phyloP scores from a whole-genome alignment of 148 eudicot genomes.

The Tetragonia tetragonoides region DNA sequence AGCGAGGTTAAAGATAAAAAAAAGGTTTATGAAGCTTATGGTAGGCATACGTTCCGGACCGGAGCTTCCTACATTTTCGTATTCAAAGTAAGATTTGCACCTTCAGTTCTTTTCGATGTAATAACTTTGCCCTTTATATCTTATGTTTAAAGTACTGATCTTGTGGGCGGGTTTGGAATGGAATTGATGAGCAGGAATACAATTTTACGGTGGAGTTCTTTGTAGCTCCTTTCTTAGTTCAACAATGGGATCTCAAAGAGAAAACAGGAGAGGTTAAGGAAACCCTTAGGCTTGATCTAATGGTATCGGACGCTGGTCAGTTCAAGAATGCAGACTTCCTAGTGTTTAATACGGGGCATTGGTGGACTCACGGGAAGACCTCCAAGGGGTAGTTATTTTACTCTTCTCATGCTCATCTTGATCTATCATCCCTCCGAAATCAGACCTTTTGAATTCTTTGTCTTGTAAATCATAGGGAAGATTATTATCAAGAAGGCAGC shows the following conservation, averaged over 20 bases:
- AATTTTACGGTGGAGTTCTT: conserved; percentile 78
- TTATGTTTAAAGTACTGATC: background rate
- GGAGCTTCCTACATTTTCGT: conserved; percentile 86
- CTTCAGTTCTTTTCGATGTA: background rate
- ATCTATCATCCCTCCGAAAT: background rate
- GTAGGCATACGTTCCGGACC: conserved; percentile 58
- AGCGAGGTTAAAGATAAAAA: conserved; percentile 60
- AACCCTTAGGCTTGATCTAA: conserved; percentile 80
- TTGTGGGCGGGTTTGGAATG: background rate
- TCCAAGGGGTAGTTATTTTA: conserved; percentile 58
- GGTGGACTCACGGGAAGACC: conserved; percentile 98
- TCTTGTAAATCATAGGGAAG: conserved; percentile 45
- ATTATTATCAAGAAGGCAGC: conserved; percentile 93
- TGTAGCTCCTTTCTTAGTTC: conserved; percentile 87
- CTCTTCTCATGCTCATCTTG: background rate
- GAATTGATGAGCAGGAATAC: conserved; percentile 53
- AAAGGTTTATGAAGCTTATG: conserved; percentile 79
- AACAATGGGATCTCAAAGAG: conserved; percentile 65
- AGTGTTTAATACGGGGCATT: conserved; percentile 91
- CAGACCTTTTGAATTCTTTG: background rate
- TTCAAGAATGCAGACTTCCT: conserved; percentile 70
- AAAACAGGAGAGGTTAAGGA: conserved; percentile 61
- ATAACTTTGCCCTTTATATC: background rate
- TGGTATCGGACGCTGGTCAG: conserved; percentile 48
- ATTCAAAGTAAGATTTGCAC: conserved; percentile 52